Evolutionary conservation across 2,329 filamentous ascomycete genomes (phyloP).

Genomic region (Dissoconium aciculare): DNA sequence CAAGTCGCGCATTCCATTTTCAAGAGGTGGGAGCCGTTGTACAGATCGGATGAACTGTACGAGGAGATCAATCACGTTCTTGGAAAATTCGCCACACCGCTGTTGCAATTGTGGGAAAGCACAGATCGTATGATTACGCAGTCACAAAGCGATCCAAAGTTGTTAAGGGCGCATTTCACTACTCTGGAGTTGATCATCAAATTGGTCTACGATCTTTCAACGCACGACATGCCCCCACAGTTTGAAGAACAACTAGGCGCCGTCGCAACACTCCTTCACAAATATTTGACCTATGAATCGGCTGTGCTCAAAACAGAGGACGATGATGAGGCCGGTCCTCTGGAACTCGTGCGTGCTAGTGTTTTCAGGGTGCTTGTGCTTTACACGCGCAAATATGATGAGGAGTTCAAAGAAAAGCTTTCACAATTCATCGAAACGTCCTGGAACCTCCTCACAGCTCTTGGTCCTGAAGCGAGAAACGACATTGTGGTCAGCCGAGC

Average conservation of each 20-base stretch:
- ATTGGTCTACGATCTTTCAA: slow-evolving; percentile 92
- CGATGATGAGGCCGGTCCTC: slow-evolving; percentile 69
- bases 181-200: slow-evolving; percentile 80
- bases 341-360: slow-evolving; percentile 80
- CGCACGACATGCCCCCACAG: slow-evolving; percentile 83
- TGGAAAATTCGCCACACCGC: slow-evolving; percentile 66
- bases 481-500: slow-evolving; percentile 90
- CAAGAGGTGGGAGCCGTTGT: slow-evolving; percentile 85
- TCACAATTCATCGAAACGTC: slow-evolving; percentile 75
- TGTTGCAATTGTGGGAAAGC: slow-evolving; percentile 62
- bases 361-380: slow-evolving; percentile 85
- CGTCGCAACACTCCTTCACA: slow-evolving; percentile 70
- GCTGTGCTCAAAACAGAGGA: slow-evolving; percentile 69
- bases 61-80: slow-evolving; percentile 95
- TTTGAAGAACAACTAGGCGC: slow-evolving; percentile 77
- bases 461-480: slow-evolving; percentile 79
- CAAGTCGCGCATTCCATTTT: slow-evolving; percentile 98
- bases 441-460: slow-evolving; percentile 78
- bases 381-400: slow-evolving; percentile 88
- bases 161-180: slow-evolving; percentile 63
- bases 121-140: slow-evolving; percentile 57
- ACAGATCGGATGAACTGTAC: slow-evolving; percentile 82
- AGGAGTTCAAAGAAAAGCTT: slow-evolving; percentile 72
- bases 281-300: slow-evolving; percentile 85
- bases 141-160: slow-evolving; percentile 59